Evolutionary conservation across 805 yeast species (phyloP).

Genomic region (Pichia eremophila): DNA sequence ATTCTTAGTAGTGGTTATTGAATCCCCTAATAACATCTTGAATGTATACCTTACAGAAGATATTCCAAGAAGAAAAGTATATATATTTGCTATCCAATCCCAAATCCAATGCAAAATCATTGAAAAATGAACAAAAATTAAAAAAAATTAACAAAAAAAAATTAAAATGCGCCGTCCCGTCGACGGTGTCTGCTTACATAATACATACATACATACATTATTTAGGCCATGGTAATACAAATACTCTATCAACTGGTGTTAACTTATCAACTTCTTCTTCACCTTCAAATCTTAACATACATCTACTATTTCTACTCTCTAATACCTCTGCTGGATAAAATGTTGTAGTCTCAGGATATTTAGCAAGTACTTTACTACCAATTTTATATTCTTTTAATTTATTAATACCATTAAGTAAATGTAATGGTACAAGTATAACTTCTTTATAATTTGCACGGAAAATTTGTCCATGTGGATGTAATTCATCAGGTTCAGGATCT

Average conservation of each 20-base stretch:
- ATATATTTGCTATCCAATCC: too few relatives aligned
- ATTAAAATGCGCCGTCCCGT: too few relatives aligned
- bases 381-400: conserved; percentile 48
- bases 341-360: conserved; percentile 96
- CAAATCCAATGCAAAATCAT: too few relatives aligned
- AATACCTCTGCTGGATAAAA: conserved; percentile 91
- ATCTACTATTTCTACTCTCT: conserved; percentile 68
- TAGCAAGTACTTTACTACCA: conserved; percentile 78
- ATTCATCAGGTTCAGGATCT: conserved; percentile 96
- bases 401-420: conserved; percentile 10
- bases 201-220: too few relatives aligned
- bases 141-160: too few relatives aligned
- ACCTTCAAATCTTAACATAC: conserved; percentile 82
- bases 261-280: conserved; percentile 96
- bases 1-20: too few relatives aligned
- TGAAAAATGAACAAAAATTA: too few relatives aligned
- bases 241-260: conserved; percentile 79
- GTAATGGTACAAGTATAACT: conserved; percentile 53
- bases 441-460: conserved; percentile 81
- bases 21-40: too few relatives aligned
- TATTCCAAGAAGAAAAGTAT: too few relatives aligned
- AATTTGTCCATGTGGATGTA: conserved; percentile 76
- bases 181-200: too few relatives aligned
- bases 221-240: conserved; percentile 68
- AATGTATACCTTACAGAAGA: too few relatives aligned